Evolutionary conservation across 352 stramenopile species (phyloP).

Genomic region (Phytophthora idaei): DNA sequence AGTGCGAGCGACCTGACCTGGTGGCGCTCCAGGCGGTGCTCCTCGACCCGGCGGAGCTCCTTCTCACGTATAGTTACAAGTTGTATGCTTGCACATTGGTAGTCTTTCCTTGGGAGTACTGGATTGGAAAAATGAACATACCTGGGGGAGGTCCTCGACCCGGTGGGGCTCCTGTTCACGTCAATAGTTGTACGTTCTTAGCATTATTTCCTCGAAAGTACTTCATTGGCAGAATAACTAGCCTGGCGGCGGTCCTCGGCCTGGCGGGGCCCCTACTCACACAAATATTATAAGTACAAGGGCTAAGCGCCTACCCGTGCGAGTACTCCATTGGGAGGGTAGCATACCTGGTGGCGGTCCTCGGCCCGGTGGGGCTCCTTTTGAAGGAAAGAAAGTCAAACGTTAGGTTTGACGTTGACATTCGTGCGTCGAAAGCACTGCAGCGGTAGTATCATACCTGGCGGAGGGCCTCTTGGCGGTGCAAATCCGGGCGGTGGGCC

Average conservation of each 20-base stretch:
- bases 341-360: constrained; percentile 16
- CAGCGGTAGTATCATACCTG: constrained; percentile 29
- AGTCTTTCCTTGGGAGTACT: too few species aligned
- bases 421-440: not conserved
- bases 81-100: too few species aligned
- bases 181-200: not conserved
- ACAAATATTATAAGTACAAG: not conserved
- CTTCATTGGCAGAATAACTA: not conserved
- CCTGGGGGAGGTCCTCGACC: constrained; percentile 13
- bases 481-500: constrained; percentile 56
- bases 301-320: too few species aligned
- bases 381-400: not conserved
- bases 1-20: too few species aligned
- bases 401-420: not conserved
- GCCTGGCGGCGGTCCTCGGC: constrained; percentile 37
- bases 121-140: not conserved
- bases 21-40: too few species aligned
- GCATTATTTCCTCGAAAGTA: not conserved
- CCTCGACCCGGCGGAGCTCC: too few species aligned
- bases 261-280: constrained; percentile 23
- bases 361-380: constrained; percentile 28
- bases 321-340: not conserved
- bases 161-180: not conserved
- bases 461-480: constrained; percentile 50
- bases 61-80: too few species aligned